Evolutionary conservation across 2,329 filamentous ascomycete genomes (phyloP).

Genomic region (Fusarium sp.): DNA sequence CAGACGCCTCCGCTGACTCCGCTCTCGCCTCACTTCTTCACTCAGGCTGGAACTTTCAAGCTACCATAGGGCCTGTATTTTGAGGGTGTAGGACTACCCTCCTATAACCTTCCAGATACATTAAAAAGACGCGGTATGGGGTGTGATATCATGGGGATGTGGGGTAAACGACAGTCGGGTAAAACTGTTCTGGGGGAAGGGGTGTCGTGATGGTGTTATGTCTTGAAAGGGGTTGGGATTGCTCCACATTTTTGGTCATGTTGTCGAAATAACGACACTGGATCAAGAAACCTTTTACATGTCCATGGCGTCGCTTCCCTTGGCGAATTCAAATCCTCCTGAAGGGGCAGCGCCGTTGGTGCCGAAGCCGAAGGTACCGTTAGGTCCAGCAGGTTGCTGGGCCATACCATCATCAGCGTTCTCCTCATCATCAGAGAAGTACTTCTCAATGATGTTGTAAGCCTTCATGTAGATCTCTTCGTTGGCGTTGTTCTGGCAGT

Average conservation of each 20-base stretch:
- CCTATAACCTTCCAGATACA: slow-evolving; percentile 53
- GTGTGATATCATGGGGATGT: slow-evolving; percentile 48
- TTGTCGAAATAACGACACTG: slow-evolving; percentile 20
- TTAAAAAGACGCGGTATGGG: slow-evolving; percentile 50
- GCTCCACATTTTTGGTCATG: slow-evolving; percentile 32
- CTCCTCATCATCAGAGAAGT: slow-evolving; percentile 98
- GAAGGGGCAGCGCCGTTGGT: slow-evolving; percentile 71
- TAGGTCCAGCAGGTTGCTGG: slow-evolving; percentile 70
- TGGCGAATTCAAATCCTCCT: slow-evolving; percentile 94
- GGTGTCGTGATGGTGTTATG: slow-evolving; percentile 43
- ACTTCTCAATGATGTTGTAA: slow-evolving; percentile 99
- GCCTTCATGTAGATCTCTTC: slow-evolving; percentile 99
- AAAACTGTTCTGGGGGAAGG: slow-evolving; percentile 41
- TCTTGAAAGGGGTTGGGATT: slow-evolving; percentile 35
- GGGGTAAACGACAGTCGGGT: slow-evolving; percentile 41
- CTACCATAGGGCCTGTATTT: slow-evolving; percentile 66
- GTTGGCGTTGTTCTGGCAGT: slow-evolving; percentile 99
- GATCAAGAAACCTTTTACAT: slow-evolving; percentile 59
- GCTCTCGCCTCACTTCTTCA: slow-evolving; percentile 44
- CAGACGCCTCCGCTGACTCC: slow-evolving; percentile 38
- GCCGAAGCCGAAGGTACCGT: slow-evolving; percentile 84
- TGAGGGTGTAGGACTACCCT: slow-evolving; percentile 43
- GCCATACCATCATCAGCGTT: slow-evolving; percentile 85
- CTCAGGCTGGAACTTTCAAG: slow-evolving; percentile 73
- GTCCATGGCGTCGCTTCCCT: slow-evolving; percentile 72